Percentiles rank a stretch among this genome's conserved stretches.
Evolutionary conservation across 495 filamentous ascomycete genomes (phyloP).

Genomic region (Astrothelium subdiscretum): DNA sequence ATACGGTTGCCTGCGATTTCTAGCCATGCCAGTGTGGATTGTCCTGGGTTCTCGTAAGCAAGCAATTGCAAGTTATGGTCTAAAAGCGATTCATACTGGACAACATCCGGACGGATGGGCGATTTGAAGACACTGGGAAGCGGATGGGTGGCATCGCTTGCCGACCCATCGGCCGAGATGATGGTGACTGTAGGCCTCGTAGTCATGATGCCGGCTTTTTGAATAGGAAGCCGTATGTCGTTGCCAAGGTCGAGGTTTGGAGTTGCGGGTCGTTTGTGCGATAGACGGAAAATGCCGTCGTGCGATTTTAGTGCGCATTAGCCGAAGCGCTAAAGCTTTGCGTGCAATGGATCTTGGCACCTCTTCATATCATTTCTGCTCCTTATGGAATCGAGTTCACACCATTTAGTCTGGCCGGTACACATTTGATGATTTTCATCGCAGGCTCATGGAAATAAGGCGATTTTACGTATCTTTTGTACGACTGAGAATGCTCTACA

Average conservation of each 20-base stretch:
- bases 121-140: slow-evolving; percentile 90
- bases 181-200: slow-evolving; percentile 91
- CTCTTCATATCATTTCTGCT: no score
- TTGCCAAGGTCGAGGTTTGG: background rate
- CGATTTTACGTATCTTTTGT: no score
- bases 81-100: slow-evolving; percentile 55
- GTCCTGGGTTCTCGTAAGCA: slow-evolving; percentile 41
- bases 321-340: background rate
- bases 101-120: slow-evolving; percentile 97
- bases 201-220: slow-evolving; percentile 52
- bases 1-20: slow-evolving; percentile 99
- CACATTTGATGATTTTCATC: no score
- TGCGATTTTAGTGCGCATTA: background rate
- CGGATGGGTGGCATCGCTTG: slow-evolving; percentile 74
- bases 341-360: no score
- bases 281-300: background rate
- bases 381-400: no score
- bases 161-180: slow-evolving; percentile 80
- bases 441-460: no score
- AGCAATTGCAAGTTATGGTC: slow-evolving; percentile 8
- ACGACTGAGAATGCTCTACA: no score
- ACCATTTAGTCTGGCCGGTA: no score
- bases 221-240: background rate
- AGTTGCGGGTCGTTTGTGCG: background rate
- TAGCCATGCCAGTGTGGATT: slow-evolving; percentile 97